These are phyloP conservation scores for Pseudogymnoascus destructans DNA, from an alignment of 2,329 filamentous ascomycete genomes.

Conservation along the genomic window DNA sequence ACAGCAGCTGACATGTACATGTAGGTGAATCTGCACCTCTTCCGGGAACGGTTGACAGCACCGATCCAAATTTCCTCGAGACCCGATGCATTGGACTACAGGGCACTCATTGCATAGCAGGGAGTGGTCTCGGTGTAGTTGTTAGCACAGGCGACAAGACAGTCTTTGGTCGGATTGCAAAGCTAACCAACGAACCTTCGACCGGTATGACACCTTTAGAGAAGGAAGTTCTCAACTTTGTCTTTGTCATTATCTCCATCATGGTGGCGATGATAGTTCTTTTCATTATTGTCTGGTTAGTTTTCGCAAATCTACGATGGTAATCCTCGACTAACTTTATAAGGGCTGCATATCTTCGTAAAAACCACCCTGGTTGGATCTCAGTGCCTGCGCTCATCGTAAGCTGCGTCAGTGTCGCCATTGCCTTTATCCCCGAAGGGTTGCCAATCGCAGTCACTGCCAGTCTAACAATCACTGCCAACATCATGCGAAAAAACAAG, in stretches of 20 bases:
- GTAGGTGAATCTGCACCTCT: constrained; percentile 53
- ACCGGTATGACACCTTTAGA: constrained; percentile 56
- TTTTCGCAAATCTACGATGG: constrained; percentile 25
- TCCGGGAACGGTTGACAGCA: constrained; percentile 48
- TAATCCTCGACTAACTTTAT: neutral
- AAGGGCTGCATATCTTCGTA: constrained; percentile 51
- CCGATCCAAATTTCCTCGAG: constrained; percentile 63
- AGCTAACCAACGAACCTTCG: constrained; percentile 56
- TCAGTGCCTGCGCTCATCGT: constrained; percentile 60
- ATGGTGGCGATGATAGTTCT: constrained; percentile 53
- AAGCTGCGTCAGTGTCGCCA: constrained; percentile 56
- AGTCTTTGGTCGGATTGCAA: constrained; percentile 64
- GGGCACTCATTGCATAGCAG: constrained; percentile 65
- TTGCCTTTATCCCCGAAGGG: constrained; percentile 66
- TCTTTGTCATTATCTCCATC: constrained; percentile 53
- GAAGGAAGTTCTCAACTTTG: constrained; percentile 60
- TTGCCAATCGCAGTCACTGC: constrained; percentile 57
- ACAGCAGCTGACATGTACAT: constrained; percentile 5
- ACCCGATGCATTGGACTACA: constrained; percentile 64
- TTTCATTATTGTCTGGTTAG: constrained; percentile 52
- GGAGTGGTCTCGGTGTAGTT: constrained; percentile 52
- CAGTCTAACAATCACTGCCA: constrained; percentile 62
- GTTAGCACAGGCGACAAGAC: constrained; percentile 61
- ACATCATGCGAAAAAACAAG: constrained; percentile 63
- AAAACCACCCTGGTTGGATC: constrained; percentile 56